Evolutionary conservation across 352 stramenopile genomes (phyloP), one percentile per base, ranked within the genome.

Genomic region (Phytopythium vexans): DNA sequence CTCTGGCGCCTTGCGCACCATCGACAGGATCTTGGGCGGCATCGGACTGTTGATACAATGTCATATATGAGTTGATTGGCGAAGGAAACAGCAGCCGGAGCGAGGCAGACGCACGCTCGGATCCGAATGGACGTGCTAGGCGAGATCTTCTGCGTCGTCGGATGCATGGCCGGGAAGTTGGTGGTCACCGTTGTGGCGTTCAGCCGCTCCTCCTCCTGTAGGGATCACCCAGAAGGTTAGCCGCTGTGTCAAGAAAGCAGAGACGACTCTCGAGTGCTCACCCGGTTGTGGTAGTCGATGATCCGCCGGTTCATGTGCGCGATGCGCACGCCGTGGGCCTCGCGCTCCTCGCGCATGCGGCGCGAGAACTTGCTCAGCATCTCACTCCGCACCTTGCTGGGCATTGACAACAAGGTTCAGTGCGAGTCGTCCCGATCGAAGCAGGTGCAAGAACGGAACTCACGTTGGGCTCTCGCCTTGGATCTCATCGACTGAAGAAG

Each of bases 261-360:
- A 6, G 43, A 12, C 4, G 8, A 34, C 16, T 12, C 4, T 41
- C 15, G 34, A 52, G 33, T 21, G 14, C 21, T 7, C 6, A 88
- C 82, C 54, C 82, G 74, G 53, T 74, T 72, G 62, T 90, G 77
- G 56, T 91, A 89, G 12, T 92, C 77, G 11, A 66, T 74, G 60
- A 92, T 91, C n/a, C 82, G 77, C 9, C 80, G 77, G 50, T 90
- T 91, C 77, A 92, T 89, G 50, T 92, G 68, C n/a, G 80, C 68
- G 33, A 92, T 82, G 38, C 80, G 78, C 1, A 68, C 54, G 43
- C 80, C 77, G 46, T 92, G 82, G 10, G 72, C 67, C 2, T 70
- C 59, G 42, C 77, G 71, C 46, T 90, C 75, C 38, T 64, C 60
- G 10, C 82, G 74, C 70, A 79, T 86, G 35, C 77, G 74, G 15